Evolutionary conservation across 2,329 filamentous ascomycete genomes (phyloP), one percentile per base, ranked within the genome.

Genomic region (Diaporthe citriasiana): DNA sequence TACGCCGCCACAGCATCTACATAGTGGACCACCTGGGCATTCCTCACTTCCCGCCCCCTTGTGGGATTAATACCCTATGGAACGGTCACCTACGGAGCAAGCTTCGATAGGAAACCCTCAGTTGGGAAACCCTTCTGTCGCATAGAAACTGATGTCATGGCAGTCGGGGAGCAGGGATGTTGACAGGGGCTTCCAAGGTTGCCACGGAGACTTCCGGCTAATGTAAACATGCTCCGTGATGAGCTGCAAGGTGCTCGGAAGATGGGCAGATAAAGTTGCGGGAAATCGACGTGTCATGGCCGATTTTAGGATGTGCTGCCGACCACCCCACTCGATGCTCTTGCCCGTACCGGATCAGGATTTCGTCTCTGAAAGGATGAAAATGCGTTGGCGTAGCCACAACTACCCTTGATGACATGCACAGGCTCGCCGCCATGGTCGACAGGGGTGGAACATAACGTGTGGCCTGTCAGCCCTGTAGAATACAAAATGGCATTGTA

Each of bases 181-280:
- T 35, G 19, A 38, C 2, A 35, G 45, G 27, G 60, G 3, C 12
- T 12, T n/a, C n/a, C n/a, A n/a, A n/a, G n/a, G n/a, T n/a, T 10
- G 30, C 40, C 40, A 22, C 42, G 42, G 60, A 50, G 42, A 50
- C 60, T 33, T 66, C 60, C 60, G 42, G 9, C 40, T 19, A 47
- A 47, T 3, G 12, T 42, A 7, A 7, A 47, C 45, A 12, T n/a
- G 45, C 7, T 38, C 33, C 51, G 45, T n/a, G 45, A 51, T 51
- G 45, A 51, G 45, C 45, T 66, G 30, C 63, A 66, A 51, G 63
- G 63, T 25, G n/a, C 13, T 19, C 22, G n/a, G 63, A 13, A 66
- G 22, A 40, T 30, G 47, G 63, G 47, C 30, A 63, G 35, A 71
- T 71, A 45, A 60, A 63, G 56, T 71, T 71, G 17, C 56, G 70